phyloP scores from a whole-genome alignment of 441 rosid genomes.

The Erodium trifolium region DNA sequence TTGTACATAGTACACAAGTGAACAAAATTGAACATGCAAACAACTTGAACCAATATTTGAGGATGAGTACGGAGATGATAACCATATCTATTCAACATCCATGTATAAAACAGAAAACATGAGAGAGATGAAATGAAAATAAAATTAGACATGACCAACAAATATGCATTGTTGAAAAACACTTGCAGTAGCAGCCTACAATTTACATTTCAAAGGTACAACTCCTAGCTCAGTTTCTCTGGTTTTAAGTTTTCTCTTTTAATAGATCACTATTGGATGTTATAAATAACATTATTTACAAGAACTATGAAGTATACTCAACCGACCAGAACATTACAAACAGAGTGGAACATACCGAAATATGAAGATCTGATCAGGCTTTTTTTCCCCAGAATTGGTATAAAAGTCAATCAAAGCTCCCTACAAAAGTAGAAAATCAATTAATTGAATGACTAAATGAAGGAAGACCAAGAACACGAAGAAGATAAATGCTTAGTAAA shows the following conservation, averaged over 20 bases:
- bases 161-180: too few relatives aligned
- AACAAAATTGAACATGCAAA: too few relatives aligned
- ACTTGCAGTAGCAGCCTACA: too few relatives aligned
- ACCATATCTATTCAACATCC: too few relatives aligned
- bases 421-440: constrained; percentile 22
- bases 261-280: background rate
- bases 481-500: background rate
- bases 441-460: background rate
- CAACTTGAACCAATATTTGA: too few relatives aligned
- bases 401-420: constrained; percentile 71
- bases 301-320: background rate
- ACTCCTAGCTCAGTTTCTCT: background rate
- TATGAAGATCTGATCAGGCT: constrained; percentile 70
- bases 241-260: background rate
- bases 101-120: too few relatives aligned
- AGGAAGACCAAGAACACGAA: background rate
- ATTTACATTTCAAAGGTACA: too few relatives aligned
- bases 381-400: constrained; percentile 55
- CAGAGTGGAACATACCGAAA: constrained; percentile 44
- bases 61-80: too few relatives aligned
- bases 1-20: too few relatives aligned
- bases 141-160: too few relatives aligned
- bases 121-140: too few relatives aligned
- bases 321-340: background rate
- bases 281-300: too few relatives aligned